Percentiles rank a stretch among this genome's conserved stretches.
phyloP scores from a whole-genome alignment of 495 filamentous ascomycete species.

The Jackrogersella multiformis region DNA sequence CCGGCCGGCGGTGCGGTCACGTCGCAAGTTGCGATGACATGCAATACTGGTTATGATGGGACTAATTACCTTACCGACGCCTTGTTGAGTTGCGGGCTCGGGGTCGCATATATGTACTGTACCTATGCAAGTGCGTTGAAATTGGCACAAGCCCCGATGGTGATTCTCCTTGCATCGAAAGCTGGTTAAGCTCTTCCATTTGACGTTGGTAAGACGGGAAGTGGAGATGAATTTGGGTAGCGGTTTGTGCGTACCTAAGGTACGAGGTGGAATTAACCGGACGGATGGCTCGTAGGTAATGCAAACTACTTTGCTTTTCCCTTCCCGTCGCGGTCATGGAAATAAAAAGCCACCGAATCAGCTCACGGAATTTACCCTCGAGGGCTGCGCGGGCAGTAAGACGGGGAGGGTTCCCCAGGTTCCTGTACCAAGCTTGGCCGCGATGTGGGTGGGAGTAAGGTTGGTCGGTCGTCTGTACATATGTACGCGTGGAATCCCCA shows the following conservation, averaged over 20 bases:
- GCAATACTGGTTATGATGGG: constrained; percentile 28
- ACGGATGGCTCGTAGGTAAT: not conserved
- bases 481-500: constrained; percentile 29
- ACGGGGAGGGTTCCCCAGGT: constrained; percentile 27
- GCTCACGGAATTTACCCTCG: constrained; percentile 17
- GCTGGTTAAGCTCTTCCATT: constrained; percentile 21
- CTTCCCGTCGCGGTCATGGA: constrained; percentile 16
- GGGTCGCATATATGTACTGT: constrained; percentile 24
- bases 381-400: constrained; percentile 18
- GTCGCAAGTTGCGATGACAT: constrained; percentile 17
- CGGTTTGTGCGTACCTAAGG: constrained; percentile 3
- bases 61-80: not conserved
- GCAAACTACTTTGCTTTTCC: constrained; percentile 7
- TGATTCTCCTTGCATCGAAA: constrained; percentile 39
- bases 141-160: constrained; percentile 36
- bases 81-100: constrained; percentile 2
- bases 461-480: not conserved
- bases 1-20: constrained; percentile 8
- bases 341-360: constrained; percentile 17
- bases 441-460: constrained; percentile 10
- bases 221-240: constrained; percentile 8
- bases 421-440: constrained; percentile 13
- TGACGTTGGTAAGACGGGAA: constrained; percentile 1
- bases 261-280: constrained; percentile 28
- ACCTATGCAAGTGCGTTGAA: constrained; percentile 29